Evolutionary conservation across 371 early-diverging fungal species (phyloP).

Genomic region (Lichtheimia ramosa): DNA sequence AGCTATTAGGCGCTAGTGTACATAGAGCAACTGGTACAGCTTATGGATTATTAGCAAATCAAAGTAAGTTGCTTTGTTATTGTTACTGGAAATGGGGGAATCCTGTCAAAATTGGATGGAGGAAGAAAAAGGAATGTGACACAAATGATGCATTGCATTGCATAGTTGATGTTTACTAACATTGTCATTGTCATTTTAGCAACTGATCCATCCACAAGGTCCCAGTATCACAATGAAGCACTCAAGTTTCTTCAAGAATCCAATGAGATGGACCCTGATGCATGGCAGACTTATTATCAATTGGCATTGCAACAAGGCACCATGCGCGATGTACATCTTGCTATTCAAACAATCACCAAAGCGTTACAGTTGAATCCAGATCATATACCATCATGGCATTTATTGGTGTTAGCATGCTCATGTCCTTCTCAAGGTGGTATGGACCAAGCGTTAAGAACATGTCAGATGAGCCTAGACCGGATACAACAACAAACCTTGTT

Average conservation of each 20-base stretch:
- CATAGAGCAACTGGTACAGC: constrained; percentile 22
- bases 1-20: constrained; percentile 12
- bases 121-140: too few species aligned
- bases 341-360: constrained; percentile 62
- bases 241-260: constrained; percentile 61
- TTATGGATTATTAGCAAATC: constrained; percentile 62
- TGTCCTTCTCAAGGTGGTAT: constrained; percentile 45
- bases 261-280: constrained; percentile 40
- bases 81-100: not conserved
- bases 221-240: constrained; percentile 66
- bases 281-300: constrained; percentile 71
- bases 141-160: not conserved
- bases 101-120: too few species aligned
- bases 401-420: constrained; percentile 77
- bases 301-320: constrained; percentile 82
- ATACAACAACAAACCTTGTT: not conserved
- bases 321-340: constrained; percentile 74
- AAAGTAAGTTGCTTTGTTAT: constrained; percentile 53
- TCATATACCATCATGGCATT: constrained; percentile 82
- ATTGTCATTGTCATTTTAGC: constrained; percentile 29
- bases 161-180: not conserved
- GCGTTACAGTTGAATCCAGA: constrained; percentile 63
- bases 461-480: constrained; percentile 73
- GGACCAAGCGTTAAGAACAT: constrained; percentile 67
- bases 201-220: constrained; percentile 67